phyloP scores from a whole-genome alignment of 306 rosid species.

The Trifolium dubium region DNA sequence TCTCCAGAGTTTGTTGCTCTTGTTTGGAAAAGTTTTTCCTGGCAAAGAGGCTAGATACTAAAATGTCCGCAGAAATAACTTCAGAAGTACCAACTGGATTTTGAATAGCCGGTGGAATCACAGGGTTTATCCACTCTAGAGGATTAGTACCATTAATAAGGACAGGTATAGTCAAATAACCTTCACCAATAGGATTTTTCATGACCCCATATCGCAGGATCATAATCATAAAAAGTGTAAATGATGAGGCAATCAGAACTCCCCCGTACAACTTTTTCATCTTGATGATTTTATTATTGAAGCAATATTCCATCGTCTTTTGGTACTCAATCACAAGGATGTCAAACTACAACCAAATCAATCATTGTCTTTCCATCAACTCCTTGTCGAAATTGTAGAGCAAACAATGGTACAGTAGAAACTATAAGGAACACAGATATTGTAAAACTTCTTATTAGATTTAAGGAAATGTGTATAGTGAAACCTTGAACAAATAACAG shows the following conservation, averaged over 20 bases:
- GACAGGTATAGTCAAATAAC: slow-evolving; percentile 55
- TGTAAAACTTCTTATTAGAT: slow-evolving; percentile 28
- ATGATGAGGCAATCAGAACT: slow-evolving; percentile 62
- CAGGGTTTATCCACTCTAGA: slow-evolving; percentile 76
- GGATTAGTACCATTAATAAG: slow-evolving; percentile 67
- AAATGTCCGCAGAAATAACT: slow-evolving; percentile 67
- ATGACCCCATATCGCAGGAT: slow-evolving; percentile 71
- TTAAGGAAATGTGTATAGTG: slow-evolving; percentile 11
- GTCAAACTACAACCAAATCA: slow-evolving; percentile 30
- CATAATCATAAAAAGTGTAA: slow-evolving; percentile 81
- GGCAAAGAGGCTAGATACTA: slow-evolving; percentile 70
- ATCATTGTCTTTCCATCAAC: slow-evolving; percentile 30
- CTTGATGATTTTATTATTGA: slow-evolving; percentile 46
- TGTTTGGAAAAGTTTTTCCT: slow-evolving; percentile 64
- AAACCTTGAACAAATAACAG: slow-evolving; percentile 30
- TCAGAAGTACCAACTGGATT: slow-evolving; percentile 66
- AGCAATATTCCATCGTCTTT: slow-evolving; percentile 47
- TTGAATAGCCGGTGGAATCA: slow-evolving; percentile 64
- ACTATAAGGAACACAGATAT: slow-evolving; percentile 24
- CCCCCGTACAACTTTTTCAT: slow-evolving; percentile 91
- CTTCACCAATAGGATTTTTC: slow-evolving; percentile 63
- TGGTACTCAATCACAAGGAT: slow-evolving; percentile 39
- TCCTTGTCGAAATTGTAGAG: slow-evolving; percentile 5
- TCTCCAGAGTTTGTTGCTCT: slow-evolving; percentile 70
- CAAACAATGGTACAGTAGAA: slow-evolving; percentile 18